Evolutionary conservation across 1,284 basidiomycete genomes (phyloP).

Genomic region (Pascua sp.): DNA sequence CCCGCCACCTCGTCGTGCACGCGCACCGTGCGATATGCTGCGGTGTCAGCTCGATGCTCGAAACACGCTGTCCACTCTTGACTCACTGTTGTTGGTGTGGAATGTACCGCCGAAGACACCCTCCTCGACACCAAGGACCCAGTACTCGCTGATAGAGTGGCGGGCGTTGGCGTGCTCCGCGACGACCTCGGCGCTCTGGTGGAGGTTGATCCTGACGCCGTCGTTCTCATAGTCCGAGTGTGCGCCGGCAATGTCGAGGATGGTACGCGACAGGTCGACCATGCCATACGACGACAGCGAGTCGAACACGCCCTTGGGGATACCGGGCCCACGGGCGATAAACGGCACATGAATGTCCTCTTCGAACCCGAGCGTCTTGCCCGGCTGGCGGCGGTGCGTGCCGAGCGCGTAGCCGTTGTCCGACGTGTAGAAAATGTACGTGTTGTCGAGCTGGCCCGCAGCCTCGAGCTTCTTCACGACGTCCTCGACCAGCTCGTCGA

Average conservation of each 20-base stretch:
- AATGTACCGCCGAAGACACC: conserved; percentile 26
- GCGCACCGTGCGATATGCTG: conserved; percentile 37
- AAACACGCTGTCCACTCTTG: too few relatives aligned
- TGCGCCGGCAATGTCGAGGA: conserved; percentile 39
- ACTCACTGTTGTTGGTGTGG: conserved; percentile 27
- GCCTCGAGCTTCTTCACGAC: conserved; percentile 31
- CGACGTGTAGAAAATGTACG: conserved; percentile 38
- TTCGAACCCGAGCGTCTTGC: conserved; percentile 41
- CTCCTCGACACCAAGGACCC: conserved; percentile 34
- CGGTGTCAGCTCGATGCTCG: background rate
- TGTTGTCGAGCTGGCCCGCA: conserved; percentile 35
- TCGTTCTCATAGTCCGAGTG: conserved; percentile 33
- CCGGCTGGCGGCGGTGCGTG: conserved; percentile 37
- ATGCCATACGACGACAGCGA: conserved; percentile 26
- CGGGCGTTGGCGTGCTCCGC: conserved; percentile 1
- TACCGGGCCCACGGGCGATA: conserved; percentile 32
- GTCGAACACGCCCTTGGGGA: conserved; percentile 25
- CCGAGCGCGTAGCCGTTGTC: conserved; percentile 44
- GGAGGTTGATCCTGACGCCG: conserved; percentile 29
- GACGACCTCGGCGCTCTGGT: conserved; percentile 5
- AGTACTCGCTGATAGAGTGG: conserved; percentile 36
- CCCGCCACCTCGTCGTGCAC: conserved; percentile 23
- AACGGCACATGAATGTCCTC: conserved; percentile 40
- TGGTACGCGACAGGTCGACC: conserved; percentile 37
- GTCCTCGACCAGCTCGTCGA: conserved; percentile 40